Percentiles rank a stretch among this genome's conserved stretches.
Evolutionary conservation across 129 eudicot species (phyloP).

Genomic region (Flaveria linearis): DNA sequence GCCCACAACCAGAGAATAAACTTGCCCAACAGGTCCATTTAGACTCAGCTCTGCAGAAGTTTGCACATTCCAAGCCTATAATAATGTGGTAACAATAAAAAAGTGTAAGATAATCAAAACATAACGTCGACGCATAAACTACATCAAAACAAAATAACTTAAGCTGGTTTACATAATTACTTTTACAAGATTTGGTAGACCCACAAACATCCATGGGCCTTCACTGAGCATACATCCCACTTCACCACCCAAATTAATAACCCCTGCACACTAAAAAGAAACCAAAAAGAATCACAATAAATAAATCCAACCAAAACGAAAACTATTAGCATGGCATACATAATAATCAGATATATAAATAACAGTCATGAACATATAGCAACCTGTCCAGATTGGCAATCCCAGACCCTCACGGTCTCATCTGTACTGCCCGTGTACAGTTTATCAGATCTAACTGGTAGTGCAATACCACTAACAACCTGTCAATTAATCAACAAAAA

Average conservation of each 20-base stretch:
- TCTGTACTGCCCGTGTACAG: constrained; percentile 91
- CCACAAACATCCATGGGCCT: constrained; percentile 98
- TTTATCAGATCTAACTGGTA: constrained; percentile 87
- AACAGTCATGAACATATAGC: constrained; percentile 14
- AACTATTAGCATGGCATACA: neutral
- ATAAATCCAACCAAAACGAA: constrained; percentile 10
- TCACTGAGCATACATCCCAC: constrained; percentile 94
- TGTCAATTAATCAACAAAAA: constrained; percentile 27
- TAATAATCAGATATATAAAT: neutral
- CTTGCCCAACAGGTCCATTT: constrained; percentile 94
- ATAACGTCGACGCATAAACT: neutral
- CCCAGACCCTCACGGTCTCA: constrained; percentile 89
- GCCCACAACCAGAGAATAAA: constrained; percentile 83
- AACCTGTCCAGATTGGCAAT: constrained; percentile 99
- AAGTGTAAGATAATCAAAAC: constrained; percentile 8
- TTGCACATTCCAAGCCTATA: constrained; percentile 92
- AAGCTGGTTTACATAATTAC: constrained; percentile 35
- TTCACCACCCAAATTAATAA: constrained; percentile 69
- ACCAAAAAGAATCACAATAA: constrained; percentile 28
- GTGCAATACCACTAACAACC: constrained; percentile 85
- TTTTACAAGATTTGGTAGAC: constrained; percentile 82
- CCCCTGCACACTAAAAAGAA: constrained; percentile 64
- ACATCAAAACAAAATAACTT: neutral
- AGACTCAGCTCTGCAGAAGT: constrained; percentile 70
- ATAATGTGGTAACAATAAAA: constrained; percentile 9